A percentile compares a stretch with the other conserved stretches of the same genome.
Conservation (phyloP, 495 filamentous ascomycete species). For the Xylaria palmicola region DNA sequence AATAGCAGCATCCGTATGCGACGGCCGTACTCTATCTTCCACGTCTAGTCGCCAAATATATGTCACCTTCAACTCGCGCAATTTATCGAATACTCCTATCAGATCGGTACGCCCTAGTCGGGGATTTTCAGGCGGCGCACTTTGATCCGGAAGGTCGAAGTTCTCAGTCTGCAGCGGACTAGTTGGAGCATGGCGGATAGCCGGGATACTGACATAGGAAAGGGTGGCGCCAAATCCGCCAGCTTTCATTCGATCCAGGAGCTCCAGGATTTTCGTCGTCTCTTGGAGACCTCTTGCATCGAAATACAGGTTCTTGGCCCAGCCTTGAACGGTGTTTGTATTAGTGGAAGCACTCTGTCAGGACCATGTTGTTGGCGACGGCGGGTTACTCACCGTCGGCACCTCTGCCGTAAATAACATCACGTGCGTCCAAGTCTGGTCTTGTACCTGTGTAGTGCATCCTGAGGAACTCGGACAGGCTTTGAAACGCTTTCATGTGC, state of each 20-base stretch:
- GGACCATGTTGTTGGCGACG: too few species aligned
- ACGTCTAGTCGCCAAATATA: not conserved
- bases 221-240: not conserved
- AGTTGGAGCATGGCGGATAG: not conserved
- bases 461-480: not conserved
- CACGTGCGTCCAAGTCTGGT: not conserved
- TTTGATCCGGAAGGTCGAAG: not conserved
- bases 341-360: not conserved
- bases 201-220: not conserved
- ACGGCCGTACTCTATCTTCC: not conserved
- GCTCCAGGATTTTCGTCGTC: not conserved
- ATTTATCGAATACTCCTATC: not conserved
- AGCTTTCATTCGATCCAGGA: not conserved
- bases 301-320: not conserved
- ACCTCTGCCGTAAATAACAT: not conserved
- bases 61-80: not conserved
- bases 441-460: not conserved
- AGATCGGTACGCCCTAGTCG: not conserved
- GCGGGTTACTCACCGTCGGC: not conserved
- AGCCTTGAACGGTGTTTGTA: too few species aligned
- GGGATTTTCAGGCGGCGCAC: not conserved
- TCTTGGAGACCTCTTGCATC: not conserved
- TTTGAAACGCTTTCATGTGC: too few species aligned
- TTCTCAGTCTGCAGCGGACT: not conserved
- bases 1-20: not conserved